These are phyloP conservation scores for Sophora flavescens DNA, from an alignment of 306 rosid species.

Conservation along the genomic window DNA sequence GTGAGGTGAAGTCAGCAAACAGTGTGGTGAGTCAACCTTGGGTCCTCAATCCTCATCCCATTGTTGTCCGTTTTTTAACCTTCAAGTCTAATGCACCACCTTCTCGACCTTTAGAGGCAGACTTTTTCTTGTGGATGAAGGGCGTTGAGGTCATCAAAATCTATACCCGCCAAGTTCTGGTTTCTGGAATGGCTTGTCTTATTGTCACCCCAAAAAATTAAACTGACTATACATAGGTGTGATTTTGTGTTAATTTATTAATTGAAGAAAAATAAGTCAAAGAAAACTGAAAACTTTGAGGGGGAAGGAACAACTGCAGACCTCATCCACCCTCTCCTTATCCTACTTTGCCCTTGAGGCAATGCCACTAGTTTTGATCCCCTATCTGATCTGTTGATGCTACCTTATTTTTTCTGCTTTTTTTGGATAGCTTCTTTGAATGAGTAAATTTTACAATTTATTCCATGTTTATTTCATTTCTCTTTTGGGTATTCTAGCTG, in stretches of 20 bases:
- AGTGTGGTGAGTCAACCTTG: constrained; percentile 1
- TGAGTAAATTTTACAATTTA: constrained; percentile 11
- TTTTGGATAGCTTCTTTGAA: neutral
- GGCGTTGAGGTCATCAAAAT: constrained; percentile 16
- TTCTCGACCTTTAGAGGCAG: neutral
- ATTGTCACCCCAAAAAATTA: neutral
- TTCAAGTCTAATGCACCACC: neutral
- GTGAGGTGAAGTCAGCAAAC: constrained; percentile 3
- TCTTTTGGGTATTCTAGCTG: constrained; percentile 56
- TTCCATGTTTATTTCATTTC: constrained; percentile 28
- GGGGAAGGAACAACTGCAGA: constrained; percentile 1
- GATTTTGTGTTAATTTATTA: constrained; percentile 15
- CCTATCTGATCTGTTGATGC: constrained; percentile 31
- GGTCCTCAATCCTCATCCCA: neutral
- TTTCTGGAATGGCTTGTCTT: constrained; percentile 6
- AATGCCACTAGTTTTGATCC: neutral
- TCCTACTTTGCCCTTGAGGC: constrained; percentile 4
- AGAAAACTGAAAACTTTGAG: neutral
- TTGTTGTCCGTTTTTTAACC: neutral
- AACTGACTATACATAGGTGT: neutral
- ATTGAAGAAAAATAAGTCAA: constrained; percentile 7
- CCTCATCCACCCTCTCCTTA: neutral
- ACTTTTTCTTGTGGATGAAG: neutral
- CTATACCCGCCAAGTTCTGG: neutral
- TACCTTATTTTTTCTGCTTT: constrained; percentile 31